Evolutionary conservation across 495 filamentous ascomycete genomes (phyloP), one percentile per base, ranked within the genome.

Genomic region (Daldinia loculata): DNA sequence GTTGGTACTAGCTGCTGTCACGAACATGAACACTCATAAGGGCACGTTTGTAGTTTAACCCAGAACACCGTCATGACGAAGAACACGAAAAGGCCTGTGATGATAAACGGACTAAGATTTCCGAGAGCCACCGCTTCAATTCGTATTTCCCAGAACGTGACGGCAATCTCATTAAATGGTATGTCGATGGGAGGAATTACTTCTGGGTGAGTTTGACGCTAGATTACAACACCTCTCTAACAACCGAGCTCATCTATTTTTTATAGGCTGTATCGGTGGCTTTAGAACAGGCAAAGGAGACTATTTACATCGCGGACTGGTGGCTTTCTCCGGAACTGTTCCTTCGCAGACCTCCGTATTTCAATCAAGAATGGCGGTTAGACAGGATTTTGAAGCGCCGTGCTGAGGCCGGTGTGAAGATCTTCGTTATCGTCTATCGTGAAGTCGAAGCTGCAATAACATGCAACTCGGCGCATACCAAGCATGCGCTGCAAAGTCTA

Each of bases 241-340:
- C 17, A 29, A 8, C 15, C 27, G 30, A 60, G 50, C 61, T 68
- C 34, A 69, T 56, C 26, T 36, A 11, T 32, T 15, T 15, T 32
- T 39, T 43, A 2, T 60, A 82, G 81, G 91, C 95, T 1, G 93
- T 98, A 6, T 95, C 92, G 0, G 88, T 89, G 2, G 94, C 95
- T 0, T 83, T 98, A 24, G 95, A 98, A 68, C 82, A 88, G 29
- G 95, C 95, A 32, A 91, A 91, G 66, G 95, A 99, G 79, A 90
- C 91, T 11, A 97, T 99, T 68, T 99, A 98, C 78, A 94, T 99
- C 62, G 93, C 84, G 22, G 95, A 98, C 77, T 99, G 95, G 95
- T 99, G 95, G 95, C 81, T 99, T 9, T 95, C 92, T 1, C 95
- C 95, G 0, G 95, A 99, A 77, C 80, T 98, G 63, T 99, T 97